Conservation (phyloP, 495 filamentous ascomycete genomes). For the Aspergillus wentii region DNA sequence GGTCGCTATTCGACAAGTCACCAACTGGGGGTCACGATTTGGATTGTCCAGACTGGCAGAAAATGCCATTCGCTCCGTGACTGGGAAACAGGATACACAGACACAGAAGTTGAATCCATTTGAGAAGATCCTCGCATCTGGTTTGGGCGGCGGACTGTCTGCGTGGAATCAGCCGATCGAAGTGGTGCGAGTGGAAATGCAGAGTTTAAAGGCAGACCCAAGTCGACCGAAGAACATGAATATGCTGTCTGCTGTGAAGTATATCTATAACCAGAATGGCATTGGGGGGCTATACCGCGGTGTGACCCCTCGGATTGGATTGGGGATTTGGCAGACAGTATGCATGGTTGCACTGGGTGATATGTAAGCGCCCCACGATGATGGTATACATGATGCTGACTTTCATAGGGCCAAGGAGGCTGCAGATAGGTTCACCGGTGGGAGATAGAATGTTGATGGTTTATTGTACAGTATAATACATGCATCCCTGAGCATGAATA, state of each 20-base stretch:
- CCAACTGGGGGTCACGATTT: conserved; percentile 97
- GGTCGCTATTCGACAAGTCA: conserved; percentile 96
- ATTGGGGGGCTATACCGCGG: conserved; percentile 93
- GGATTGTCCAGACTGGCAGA: conserved; percentile 88
- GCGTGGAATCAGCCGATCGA: conserved; percentile 99
- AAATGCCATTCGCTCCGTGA: conserved; percentile 73
- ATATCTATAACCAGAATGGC: conserved; percentile 88
- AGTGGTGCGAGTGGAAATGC: conserved; percentile 99
- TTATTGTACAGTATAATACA: no score
- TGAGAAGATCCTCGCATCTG: conserved; percentile 88
- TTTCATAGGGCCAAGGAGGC: no score
- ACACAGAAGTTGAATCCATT: conserved; percentile 65
- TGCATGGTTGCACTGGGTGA: conserved; percentile 99
- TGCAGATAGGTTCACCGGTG: no score
- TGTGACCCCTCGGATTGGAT: conserved; percentile 86
- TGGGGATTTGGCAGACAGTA: conserved; percentile 98
- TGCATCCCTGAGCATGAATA: no score
- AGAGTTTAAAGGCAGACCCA: conserved; percentile 95
- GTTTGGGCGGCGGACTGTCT: conserved; percentile 85
- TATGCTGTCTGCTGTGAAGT: conserved; percentile 84
- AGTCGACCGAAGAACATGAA: conserved; percentile 99
- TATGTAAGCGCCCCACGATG: no score
- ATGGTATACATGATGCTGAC: no score
- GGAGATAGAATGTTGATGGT: no score
- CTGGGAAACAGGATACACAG: conserved; percentile 73